phyloP scores from a whole-genome alignment of 345 rosid species.

The Eucalyptus urophylla region DNA sequence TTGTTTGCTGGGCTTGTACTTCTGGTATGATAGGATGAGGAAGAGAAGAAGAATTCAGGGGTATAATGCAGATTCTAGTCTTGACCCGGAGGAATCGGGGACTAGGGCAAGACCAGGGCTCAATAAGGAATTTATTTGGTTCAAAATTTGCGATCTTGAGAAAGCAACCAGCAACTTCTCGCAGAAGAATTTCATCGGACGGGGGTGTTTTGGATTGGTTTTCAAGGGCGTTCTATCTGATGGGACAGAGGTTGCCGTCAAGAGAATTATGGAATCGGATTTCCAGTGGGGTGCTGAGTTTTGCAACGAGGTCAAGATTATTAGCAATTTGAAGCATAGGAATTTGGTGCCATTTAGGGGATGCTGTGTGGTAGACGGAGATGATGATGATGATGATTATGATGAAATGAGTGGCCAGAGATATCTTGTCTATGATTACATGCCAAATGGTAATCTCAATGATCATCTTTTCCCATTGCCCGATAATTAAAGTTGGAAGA shows the following conservation, averaged over 20 bases:
- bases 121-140: constrained; percentile 80
- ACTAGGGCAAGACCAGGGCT: constrained; percentile 60
- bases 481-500: constrained; percentile 3
- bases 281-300: constrained; percentile 79
- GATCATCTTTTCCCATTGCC: constrained; percentile 44
- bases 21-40: constrained; percentile 35
- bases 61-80: not conserved
- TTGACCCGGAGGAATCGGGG: constrained; percentile 1
- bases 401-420: constrained; percentile 25
- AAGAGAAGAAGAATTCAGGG: not conserved
- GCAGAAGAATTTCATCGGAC: constrained; percentile 62
- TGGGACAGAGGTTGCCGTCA: constrained; percentile 71
- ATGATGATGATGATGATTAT: constrained; percentile 1
- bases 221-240: constrained; percentile 62
- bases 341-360: constrained; percentile 88
- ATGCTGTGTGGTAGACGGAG: constrained; percentile 59
- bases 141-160: constrained; percentile 67
- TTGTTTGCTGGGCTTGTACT: constrained; percentile 45
- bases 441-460: constrained; percentile 85
- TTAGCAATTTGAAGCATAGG: constrained; percentile 83
- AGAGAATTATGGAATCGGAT: constrained; percentile 70
- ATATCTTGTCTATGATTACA: constrained; percentile 74
- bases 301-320: constrained; percentile 87
- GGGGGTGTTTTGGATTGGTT: constrained; percentile 84
- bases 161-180: constrained; percentile 72